Evolutionary conservation across 306 rosid species (phyloP), one percentile per base, ranked within the genome.

Genomic region (Abrus pulchellus): DNA sequence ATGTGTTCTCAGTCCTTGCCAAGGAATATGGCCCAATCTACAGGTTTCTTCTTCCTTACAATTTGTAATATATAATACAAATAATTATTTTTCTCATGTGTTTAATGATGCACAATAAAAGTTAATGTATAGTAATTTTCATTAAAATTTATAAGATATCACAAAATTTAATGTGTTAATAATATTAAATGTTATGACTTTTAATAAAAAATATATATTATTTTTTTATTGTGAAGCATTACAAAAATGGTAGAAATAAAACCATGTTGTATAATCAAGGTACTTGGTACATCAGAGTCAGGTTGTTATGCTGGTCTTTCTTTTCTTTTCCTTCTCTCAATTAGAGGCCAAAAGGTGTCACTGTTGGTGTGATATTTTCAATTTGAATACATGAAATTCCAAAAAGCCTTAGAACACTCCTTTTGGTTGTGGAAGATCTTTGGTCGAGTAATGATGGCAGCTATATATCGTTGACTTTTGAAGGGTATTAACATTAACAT

Each of bases 11-110:
- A 6, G 84, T 91, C 79, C 91, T 95, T 43, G 89, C 99, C 83
- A 86, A 93, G 11, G 88, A 86, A 74, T 93, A 91, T 68, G 99
- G 99, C 76, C 97, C 99, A 74, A 88, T 95, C 62, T 95, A 88
- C 97, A 95, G 99, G 99, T 94, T 55, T 63, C 53, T 45, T 14
- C 20, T 43, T 36, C 9, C 54, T 5, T 0, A 5, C 8, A 29
- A 36, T 36, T 36, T 1, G 1, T 36, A 20, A 20, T 20, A 20
- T 20, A 20, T 20, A 20, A 20, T 20, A 20, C 20, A 20, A 20
- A 20, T 20, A 20, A 20, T 20, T 20, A 20, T 20, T 20, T 20
- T 20, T 20, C 20, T 20, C 20, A 20, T 20, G 20, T 20, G 20
- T 20, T 20, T 20, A 20, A 20, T 20, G 20, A 20, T 20, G 20